Evolutionary conservation across 202 grass and related monocot species (phyloP).

Genomic region (Panicum hallii): DNA sequence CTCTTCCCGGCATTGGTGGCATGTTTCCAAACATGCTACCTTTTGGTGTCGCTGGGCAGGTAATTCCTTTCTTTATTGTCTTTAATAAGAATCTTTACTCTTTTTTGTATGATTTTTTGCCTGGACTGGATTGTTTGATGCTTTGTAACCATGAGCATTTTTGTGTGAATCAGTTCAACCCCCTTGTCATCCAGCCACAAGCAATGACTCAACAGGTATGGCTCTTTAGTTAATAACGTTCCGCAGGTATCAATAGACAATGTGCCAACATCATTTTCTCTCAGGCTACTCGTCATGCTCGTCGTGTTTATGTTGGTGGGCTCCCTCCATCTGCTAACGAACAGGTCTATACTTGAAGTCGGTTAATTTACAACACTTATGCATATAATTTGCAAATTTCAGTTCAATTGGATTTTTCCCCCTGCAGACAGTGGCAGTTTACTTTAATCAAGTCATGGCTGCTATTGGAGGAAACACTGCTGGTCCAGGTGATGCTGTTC

Average conservation of each 20-base stretch:
- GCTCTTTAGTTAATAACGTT: constrained; percentile 35
- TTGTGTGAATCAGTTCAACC: constrained; percentile 65
- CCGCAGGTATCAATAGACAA: constrained; percentile 34
- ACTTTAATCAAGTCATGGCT: constrained; percentile 98
- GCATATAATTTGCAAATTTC: constrained; percentile 11
- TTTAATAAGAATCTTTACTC: constrained; percentile 10
- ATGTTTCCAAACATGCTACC: constrained; percentile 88
- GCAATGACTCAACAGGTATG: constrained; percentile 97
- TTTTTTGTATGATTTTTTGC: constrained; percentile 9
- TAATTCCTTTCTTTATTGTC: constrained; percentile 38
- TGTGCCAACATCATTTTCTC: constrained; percentile 40
- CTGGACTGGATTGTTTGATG: constrained; percentile 20
- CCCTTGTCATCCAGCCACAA: constrained; percentile 91
- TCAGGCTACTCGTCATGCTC: constrained; percentile 84
- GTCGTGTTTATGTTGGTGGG: constrained; percentile 93
- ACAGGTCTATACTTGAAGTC: constrained; percentile 57
- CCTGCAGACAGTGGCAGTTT: constrained; percentile 85
- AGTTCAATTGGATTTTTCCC: constrained; percentile 16
- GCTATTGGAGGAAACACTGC: constrained; percentile 96
- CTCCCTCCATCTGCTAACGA: constrained; percentile 96
- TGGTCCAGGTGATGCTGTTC: constrained; percentile 97
- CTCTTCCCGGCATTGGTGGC: constrained; percentile 53
- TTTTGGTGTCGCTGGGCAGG: constrained; percentile 78
- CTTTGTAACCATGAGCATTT: constrained; percentile 30
- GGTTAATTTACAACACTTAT: constrained; percentile 17